Evolutionary conservation across 2,329 filamentous ascomycete genomes (phyloP), one percentile per base, ranked within the genome.

Genomic region (Pseudogymnoascus sp.): DNA sequence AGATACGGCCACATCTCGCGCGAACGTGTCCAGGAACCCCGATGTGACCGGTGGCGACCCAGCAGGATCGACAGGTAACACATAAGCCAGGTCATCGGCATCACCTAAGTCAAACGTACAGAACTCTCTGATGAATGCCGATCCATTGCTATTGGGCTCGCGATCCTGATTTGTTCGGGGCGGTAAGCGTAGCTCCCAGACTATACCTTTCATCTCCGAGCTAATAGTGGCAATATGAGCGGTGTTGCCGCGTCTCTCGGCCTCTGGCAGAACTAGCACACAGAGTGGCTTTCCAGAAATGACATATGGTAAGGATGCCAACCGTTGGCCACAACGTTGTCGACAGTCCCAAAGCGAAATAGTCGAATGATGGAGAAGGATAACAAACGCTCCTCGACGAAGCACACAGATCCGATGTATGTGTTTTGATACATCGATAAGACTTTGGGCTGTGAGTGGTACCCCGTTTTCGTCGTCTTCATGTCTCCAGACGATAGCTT

Each of bases 1-100:
- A 0, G 92, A 95, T 26, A 96, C 86, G 11, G 91, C 91, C 60
- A 96, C 86, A 71, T 96, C 92, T 40, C 88, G 86, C 10, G 91
- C 89, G 73, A 96, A 96, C 0, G 90, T 84, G 74, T 96, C 92
- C 33, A 96, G 81, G 67, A 92, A 96, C 0, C 88, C 90, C 3
- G 90, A 90, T 10, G 86, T 83, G 2, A 87, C 81, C 1, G 87
- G 84, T 40, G 83, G 79, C 10, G 88, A 86, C 1, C 92, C 93
- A 1, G 91, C 92, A 61, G 92, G 91, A 70, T 96, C 93, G 57
- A 96, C 91, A 0, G 92, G 90, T 9, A 96, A 78, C 17, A 96
- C 81, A 67, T 87, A 87, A 13, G 83, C 81, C 50, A 88, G 74
- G 60, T 83, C 81, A n/a, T 85, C 81, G 0, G 78, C 76, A 17